Evolutionary conservation across 768 basidiomycete species (phyloP), one percentile per base, ranked within the genome.

Genomic region (Mycena galericulata): DNA sequence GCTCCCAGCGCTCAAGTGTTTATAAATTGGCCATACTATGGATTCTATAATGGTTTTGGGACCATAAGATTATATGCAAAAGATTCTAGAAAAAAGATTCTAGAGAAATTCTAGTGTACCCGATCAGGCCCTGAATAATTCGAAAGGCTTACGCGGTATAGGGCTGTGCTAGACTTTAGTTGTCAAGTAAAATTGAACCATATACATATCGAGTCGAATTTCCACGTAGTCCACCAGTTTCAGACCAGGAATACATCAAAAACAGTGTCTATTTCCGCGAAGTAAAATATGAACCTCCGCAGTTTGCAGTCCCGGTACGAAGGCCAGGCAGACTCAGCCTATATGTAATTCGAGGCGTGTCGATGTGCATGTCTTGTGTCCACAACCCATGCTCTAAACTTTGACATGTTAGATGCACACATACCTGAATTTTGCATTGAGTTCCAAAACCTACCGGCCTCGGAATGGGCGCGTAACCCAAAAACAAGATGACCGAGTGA

Each of bases 141-240:
- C 49, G 49, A 26, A 50, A 26, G 49, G 12, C 49, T n/a, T n/a
- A n/a, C n/a, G n/a, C 49, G 49, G 17, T 24, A 26, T 26, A 26
- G 24, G 49, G 6, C 6, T 5, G 49, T 18, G 10, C 7, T 26
- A 18, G 24, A 50, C 49, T 50, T 46, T 46, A 46, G 45, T 46
- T 46, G 45, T 46, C 45, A 46, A 46, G 49, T 50, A 50, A 50
- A 50, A 50, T 50, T 50, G 49, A 50, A 50, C 49, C 12, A 50
- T 50, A 50, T 50, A 50, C 27, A 50, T 50, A 24, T 24, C 24
- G 27, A 50, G 49, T 50, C 49, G 49, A 50, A 50, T 50, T 50
- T 50, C 18, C 9, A 24, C 45, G 22, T 46, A 46, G 45, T 20
- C 45, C 18, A 46, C 45, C 45, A 46, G 45, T 20, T 10, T 46